These are phyloP conservation scores for Amanita brunnescens DNA, from an alignment of 768 basidiomycete species.

Conservation along the genomic window DNA sequence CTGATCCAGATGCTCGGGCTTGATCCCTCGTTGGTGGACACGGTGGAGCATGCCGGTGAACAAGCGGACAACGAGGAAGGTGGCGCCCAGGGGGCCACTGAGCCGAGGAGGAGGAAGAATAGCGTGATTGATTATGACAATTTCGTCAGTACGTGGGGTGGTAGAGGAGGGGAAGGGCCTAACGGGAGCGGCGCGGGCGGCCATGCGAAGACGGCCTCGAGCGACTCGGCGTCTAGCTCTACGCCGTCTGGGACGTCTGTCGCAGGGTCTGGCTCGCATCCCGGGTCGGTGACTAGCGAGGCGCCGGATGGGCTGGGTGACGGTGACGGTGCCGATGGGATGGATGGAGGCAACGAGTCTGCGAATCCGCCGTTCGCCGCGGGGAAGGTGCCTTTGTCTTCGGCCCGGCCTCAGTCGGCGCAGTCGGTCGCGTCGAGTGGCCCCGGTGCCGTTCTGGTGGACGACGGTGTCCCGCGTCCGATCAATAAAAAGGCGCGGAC, in stretches of 20 bases:
- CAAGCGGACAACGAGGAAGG: neutral
- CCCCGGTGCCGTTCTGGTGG: neutral
- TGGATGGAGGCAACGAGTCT: neutral
- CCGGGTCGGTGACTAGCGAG: slow-evolving; percentile 15
- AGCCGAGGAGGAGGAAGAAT: neutral
- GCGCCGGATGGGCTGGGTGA: slow-evolving; percentile 9
- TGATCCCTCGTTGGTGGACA: slow-evolving; percentile 34
- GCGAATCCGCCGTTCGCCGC: neutral
- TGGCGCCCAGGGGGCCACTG: neutral
- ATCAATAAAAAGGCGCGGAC: slow-evolving; percentile 11
- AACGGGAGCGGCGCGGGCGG: slow-evolving; percentile 7
- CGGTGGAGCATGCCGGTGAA: neutral
- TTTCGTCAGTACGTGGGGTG: slow-evolving; percentile 9
- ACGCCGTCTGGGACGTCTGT: slow-evolving; percentile 13
- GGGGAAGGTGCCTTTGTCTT: neutral
- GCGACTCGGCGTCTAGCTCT: slow-evolving; percentile 15
- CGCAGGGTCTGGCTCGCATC: neutral
- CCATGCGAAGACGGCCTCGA: too few relatives aligned
- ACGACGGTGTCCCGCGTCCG: slow-evolving; percentile 7
- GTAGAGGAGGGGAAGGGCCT: neutral
- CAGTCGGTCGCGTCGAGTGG: neutral
- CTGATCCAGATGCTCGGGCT: slow-evolving; percentile 66
- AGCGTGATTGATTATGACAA: slow-evolving; percentile 1
- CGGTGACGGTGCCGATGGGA: too few relatives aligned
- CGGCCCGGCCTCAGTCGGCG: neutral